phyloP scores from a whole-genome alignment of 371 early-diverging fungal genomes.

The Capniomyces stellatus region DNA sequence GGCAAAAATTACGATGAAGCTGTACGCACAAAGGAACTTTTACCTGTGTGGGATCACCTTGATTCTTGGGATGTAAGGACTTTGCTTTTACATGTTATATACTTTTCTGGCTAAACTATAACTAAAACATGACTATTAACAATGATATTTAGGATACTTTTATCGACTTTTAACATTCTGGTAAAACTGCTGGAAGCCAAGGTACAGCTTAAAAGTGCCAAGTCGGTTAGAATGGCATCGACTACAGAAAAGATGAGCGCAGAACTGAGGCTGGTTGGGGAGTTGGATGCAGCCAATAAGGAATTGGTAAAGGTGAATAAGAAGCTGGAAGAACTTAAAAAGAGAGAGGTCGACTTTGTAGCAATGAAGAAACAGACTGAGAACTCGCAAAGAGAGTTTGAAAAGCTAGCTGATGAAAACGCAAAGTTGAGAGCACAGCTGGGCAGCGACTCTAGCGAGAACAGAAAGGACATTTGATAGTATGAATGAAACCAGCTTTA shows the following conservation, averaged over 20 bases:
- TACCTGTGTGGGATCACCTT: conserved; percentile 76
- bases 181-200: not conserved
- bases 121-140: too few relatives aligned
- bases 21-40: conserved; percentile 80
- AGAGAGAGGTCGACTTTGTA: not conserved
- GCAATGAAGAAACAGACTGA: not conserved
- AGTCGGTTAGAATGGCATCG: not conserved
- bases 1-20: conserved; percentile 34
- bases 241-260: not conserved
- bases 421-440: too few relatives aligned
- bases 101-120: too few relatives aligned
- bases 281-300: not conserved
- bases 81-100: too few relatives aligned
- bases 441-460: too few relatives aligned
- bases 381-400: not conserved
- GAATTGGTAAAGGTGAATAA: too few relatives aligned
- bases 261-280: not conserved
- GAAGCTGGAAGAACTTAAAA: not conserved
- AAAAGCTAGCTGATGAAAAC: not conserved
- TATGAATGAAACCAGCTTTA: too few relatives aligned
- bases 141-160: too few relatives aligned
- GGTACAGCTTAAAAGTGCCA: not conserved
- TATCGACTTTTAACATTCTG: not conserved
- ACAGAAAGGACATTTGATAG: too few relatives aligned
- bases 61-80: conserved; percentile 61